Percentiles rank a stretch among this genome's conserved stretches.
Evolutionary conservation across 2,329 filamentous ascomycete species (phyloP).

Genomic region (Cephalotrichum gorgonifer): DNA sequence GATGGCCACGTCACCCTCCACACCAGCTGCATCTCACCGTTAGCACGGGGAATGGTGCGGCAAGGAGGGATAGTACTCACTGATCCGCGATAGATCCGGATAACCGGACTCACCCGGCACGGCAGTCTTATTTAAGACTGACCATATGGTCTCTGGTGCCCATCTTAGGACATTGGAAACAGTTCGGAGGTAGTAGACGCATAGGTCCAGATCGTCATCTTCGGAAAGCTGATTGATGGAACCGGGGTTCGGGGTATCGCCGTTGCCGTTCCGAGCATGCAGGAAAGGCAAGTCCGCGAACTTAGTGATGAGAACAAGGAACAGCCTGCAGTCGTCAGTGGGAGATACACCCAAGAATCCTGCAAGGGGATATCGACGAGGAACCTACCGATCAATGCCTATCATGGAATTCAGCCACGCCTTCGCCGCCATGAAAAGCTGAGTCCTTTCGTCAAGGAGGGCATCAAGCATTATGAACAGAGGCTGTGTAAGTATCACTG

Average conservation of each 20-base stretch:
- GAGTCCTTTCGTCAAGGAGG: slow-evolving; percentile 60
- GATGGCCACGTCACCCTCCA: slow-evolving; percentile 47
- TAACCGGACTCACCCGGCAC: slow-evolving; percentile 36
- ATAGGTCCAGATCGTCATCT: slow-evolving; percentile 64
- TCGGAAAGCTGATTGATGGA: slow-evolving; percentile 17
- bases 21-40: slow-evolving; percentile 27
- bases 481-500: slow-evolving; percentile 69
- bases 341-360: neutral
- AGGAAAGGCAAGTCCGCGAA: slow-evolving; percentile 46
- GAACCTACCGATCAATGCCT: slow-evolving; percentile 49
- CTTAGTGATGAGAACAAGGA: slow-evolving; percentile 49
- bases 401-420: slow-evolving; percentile 66
- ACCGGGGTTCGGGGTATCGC: neutral
- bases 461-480: slow-evolving; percentile 74
- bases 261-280: slow-evolving; percentile 1
- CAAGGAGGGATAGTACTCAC: slow-evolving; percentile 32
- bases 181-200: slow-evolving; percentile 67
- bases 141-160: slow-evolving; percentile 60
- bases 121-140: slow-evolving; percentile 54
- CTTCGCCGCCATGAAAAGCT: slow-evolving; percentile 66
- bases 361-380: neutral
- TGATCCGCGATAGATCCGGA: slow-evolving; percentile 31
- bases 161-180: slow-evolving; percentile 63
- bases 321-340: slow-evolving; percentile 34
- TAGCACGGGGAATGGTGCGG: neutral